Percentiles rank a stretch among this genome's conserved stretches.
Evolutionary conservation across 805 yeast genomes (phyloP).

Genomic region (Candida oleophila): DNA sequence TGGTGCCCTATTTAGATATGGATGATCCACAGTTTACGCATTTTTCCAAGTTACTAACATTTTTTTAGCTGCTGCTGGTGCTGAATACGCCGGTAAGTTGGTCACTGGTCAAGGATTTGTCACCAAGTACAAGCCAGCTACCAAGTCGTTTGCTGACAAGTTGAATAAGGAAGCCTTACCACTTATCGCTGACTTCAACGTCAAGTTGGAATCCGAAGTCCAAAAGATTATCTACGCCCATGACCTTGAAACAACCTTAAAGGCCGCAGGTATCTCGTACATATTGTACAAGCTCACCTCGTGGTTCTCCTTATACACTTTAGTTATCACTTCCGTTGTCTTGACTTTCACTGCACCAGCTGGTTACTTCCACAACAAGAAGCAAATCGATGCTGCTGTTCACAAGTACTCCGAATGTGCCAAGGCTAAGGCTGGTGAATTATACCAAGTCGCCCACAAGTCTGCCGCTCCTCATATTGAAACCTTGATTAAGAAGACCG

Average conservation of each 20-base stretch:
- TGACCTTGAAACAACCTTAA: conserved; percentile 70
- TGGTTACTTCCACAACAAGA: conserved; percentile 69
- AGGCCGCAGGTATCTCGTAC: conserved; percentile 67
- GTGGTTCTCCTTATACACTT: conserved; percentile 68
- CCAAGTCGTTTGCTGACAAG: conserved; percentile 32
- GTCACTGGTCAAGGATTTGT: conserved; percentile 80
- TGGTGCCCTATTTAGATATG: too few species aligned
- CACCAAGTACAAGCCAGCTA: conserved; percentile 69
- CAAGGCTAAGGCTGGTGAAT: conserved; percentile 50
- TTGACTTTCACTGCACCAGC: conserved; percentile 74
- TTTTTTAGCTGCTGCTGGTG: conserved; percentile 56
- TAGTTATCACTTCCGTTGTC: conserved; percentile 57
- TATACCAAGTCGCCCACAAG: conserved; percentile 34
- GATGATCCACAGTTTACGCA: too few species aligned
- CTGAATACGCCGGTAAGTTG: conserved; percentile 73
- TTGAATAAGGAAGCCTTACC: conserved; percentile 41
- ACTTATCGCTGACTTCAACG: conserved; percentile 43
- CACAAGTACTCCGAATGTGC: conserved; percentile 44
- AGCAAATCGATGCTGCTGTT: conserved; percentile 69
- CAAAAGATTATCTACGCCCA: conserved; percentile 65
- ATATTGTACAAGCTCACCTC: conserved; percentile 70
- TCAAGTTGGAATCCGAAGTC: conserved; percentile 49
- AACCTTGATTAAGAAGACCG: conserved; percentile 55
- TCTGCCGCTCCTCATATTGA: conserved; percentile 58
- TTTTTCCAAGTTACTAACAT: conserved; percentile 21